phyloP scores from a whole-genome alignment of 1,284 basidiomycete species.

The Sutorius eximius region DNA sequence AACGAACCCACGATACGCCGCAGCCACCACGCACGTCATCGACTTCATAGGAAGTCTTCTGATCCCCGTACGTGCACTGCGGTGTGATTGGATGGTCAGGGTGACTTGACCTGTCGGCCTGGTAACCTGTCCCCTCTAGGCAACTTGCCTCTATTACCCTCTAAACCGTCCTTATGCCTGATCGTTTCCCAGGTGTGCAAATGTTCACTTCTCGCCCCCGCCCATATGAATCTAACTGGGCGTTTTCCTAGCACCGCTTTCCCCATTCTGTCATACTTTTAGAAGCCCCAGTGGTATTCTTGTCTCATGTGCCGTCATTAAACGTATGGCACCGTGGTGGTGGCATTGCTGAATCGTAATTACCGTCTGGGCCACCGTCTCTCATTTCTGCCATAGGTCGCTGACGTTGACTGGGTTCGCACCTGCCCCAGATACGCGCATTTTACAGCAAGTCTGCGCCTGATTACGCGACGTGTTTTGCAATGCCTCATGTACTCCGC shows the following conservation, averaged over 20 bases:
- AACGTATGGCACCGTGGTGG: not conserved
- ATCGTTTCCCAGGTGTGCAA: not conserved
- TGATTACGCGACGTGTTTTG: not conserved
- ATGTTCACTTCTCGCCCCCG: not conserved
- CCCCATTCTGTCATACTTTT: not conserved
- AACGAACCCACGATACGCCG: not conserved
- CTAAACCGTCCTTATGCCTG: not conserved
- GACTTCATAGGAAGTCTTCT: constrained; percentile 1
- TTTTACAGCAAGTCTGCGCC: constrained; percentile 21
- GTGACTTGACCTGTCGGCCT: not conserved
- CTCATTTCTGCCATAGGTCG: constrained; percentile 1
- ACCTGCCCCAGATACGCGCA: not conserved
- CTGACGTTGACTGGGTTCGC: not conserved
- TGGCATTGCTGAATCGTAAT: not conserved
- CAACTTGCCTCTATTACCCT: not conserved
- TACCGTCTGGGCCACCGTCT: not conserved
- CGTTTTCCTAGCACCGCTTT: not conserved
- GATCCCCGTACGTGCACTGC: not conserved
- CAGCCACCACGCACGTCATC: not conserved
- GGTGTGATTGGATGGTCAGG: not conserved
- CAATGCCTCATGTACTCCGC: constrained; percentile 3
- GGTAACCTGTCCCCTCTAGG: not conserved
- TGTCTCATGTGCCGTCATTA: not conserved
- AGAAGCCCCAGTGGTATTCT: not conserved
- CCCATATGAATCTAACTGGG: not conserved